Conservation (phyloP, 1,284 basidiomycete species). For the Grifola frondosa region DNA sequence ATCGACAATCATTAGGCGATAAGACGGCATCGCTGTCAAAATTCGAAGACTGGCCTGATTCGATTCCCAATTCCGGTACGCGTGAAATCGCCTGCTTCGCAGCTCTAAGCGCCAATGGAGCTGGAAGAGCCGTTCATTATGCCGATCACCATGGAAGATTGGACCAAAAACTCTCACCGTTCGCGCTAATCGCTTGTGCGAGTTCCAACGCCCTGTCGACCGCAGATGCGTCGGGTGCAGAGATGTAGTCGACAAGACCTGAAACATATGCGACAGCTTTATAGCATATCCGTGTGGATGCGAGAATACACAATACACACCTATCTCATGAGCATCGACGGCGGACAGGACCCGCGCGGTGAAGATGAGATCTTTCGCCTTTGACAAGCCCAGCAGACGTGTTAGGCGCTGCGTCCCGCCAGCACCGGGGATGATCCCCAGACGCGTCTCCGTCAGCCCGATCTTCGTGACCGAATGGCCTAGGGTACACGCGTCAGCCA, state of each 20-base stretch:
- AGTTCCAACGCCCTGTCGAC: slow-evolving; percentile 66
- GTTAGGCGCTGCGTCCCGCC: slow-evolving; percentile 90
- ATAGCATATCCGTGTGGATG: neutral
- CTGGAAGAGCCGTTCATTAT: slow-evolving; percentile 38
- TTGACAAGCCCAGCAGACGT: slow-evolving; percentile 77
- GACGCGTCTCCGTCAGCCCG: slow-evolving; percentile 79
- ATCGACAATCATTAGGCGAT: neutral
- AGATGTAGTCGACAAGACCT: slow-evolving; percentile 83
- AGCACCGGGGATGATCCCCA: slow-evolving; percentile 96
- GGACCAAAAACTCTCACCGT: slow-evolving; percentile 48
- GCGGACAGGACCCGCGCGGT: slow-evolving; percentile 69
- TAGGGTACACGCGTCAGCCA: slow-evolving; percentile 26
- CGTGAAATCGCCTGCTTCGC: slow-evolving; percentile 88
- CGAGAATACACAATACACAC: slow-evolving; percentile 40
- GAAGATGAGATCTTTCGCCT: slow-evolving; percentile 88
- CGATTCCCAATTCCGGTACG: slow-evolving; percentile 74
- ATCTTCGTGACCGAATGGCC: slow-evolving; percentile 69
- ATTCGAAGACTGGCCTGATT: slow-evolving; percentile 62
- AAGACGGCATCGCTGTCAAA: no score
- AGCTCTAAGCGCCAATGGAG: slow-evolving; percentile 84
- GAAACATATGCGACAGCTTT: neutral
- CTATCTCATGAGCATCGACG: slow-evolving; percentile 72
- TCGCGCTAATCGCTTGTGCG: slow-evolving; percentile 65
- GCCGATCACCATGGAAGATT: neutral
- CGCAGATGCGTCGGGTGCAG: slow-evolving; percentile 55